Evolutionary conservation across 75 land plant genomes (phyloP).

Genomic region (Pseudotsuga menziesii): DNA sequence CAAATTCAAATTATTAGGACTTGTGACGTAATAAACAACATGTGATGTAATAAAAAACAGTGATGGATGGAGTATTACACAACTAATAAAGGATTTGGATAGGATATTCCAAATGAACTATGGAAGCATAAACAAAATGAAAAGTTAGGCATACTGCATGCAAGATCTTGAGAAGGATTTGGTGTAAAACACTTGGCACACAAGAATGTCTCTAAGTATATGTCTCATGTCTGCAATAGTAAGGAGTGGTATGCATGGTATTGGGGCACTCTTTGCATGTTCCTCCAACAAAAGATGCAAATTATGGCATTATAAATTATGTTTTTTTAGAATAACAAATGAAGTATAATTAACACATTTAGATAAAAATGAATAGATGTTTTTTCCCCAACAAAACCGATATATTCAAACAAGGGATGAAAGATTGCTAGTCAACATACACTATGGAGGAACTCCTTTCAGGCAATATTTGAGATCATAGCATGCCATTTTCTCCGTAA

Average conservation of each 20-base stretch:
- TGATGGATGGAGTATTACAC: too few relatives aligned
- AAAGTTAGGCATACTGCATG: too few relatives aligned
- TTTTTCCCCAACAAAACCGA: not conserved
- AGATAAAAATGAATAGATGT: not conserved
- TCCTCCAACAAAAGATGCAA: constrained; percentile 86
- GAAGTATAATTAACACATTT: not conserved
- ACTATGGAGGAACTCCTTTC: constrained; percentile 95
- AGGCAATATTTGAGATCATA: constrained; percentile 91
- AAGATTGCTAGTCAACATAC: constrained; percentile 32
- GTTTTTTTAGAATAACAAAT: not conserved
- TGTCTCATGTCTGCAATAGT: constrained; percentile 71
- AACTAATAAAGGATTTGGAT: too few relatives aligned
- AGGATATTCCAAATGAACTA: too few relatives aligned
- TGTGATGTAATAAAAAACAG: too few relatives aligned
- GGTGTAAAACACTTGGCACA: constrained; percentile 66
- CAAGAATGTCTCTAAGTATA: constrained; percentile 81
- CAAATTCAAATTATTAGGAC: too few relatives aligned
- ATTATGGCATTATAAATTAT: not conserved
- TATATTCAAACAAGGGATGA: not conserved
- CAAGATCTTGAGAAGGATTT: not conserved
- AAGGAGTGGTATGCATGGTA: constrained; percentile 75
- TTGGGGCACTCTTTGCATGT: constrained; percentile 73
- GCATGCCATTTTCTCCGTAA: constrained; percentile 75
- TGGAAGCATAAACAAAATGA: too few relatives aligned
- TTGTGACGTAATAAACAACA: too few relatives aligned